Evolutionary conservation across 257 asterid genomes (phyloP), one percentile per base, ranked within the genome.

Genomic region (Cynanchum wilfordii): DNA sequence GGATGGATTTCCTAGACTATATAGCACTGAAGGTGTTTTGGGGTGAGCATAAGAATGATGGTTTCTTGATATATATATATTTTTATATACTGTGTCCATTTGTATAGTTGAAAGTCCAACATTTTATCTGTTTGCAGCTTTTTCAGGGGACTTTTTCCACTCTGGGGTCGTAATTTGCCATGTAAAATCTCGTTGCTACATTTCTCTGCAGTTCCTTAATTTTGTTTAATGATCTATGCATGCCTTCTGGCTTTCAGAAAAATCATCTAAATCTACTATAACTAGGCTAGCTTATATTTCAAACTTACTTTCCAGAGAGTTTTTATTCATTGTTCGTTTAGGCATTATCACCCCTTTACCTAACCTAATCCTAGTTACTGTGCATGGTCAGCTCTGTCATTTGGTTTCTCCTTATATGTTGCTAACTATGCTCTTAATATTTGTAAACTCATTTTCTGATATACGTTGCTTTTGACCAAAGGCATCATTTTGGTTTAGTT

Each of bases 111-210:
- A 49, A 33, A 51, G 12, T 17, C 51, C 6, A 2, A 42, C 10
- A 1, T 19, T 54, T 65, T 44, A 77, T 33, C 70, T 59, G 75
- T 70, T 74, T 79, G 82, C 94, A 90, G 95, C 67, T 84, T 88
- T 72, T 84, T 80, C 84, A 87, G 78, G 83, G 96, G 96, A 13
- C 85, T 90, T 69, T 62, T 84, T 80, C 96, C 96, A 40, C 92
- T 90, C 30, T 90, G 96, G 92, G 90, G 95, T 38, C 95, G 92
- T 71, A 89, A 89, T 77, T 84, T 89, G 67, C 96, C 96, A 81
- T 89, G 96, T 89, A 88, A 76, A 16, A 15, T 66, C 78, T 72
- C 75, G 30, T 58, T 65, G 71, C 64, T 60, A 62, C 54, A 29
- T 68, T 63, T 66, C 60, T 70, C 52, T 42, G n/a, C 4, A 24